These are phyloP conservation scores for Dothistroma pini DNA, from an alignment of 2,329 filamentous ascomycete genomes.

Conservation along the genomic window DNA sequence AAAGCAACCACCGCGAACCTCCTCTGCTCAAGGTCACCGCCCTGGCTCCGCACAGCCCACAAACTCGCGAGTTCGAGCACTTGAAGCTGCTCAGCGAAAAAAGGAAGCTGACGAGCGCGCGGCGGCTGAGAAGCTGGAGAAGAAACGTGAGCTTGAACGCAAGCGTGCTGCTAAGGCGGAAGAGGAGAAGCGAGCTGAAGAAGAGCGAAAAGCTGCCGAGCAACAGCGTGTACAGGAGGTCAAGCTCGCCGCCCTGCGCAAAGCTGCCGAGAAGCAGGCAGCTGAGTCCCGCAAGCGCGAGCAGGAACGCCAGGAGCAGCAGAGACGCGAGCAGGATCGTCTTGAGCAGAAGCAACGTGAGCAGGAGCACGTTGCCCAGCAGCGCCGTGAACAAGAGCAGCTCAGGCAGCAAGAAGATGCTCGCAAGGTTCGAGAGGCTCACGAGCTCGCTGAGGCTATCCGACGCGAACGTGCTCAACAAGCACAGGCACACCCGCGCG, in stretches of 20 bases:
- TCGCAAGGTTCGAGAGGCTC: slow-evolving; percentile 31
- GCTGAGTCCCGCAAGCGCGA: slow-evolving; percentile 35
- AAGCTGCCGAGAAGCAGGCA: slow-evolving; percentile 49
- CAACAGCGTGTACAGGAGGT: slow-evolving; percentile 37
- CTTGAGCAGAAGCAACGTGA: slow-evolving; percentile 30
- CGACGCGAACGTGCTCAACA: slow-evolving; percentile 35
- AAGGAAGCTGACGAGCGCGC: slow-evolving; percentile 82
- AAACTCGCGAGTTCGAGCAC: slow-evolving; percentile 45
- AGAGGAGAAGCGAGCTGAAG: slow-evolving; percentile 44
- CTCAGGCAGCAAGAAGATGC: slow-evolving; percentile 28
- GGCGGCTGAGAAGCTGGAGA: slow-evolving; percentile 71
- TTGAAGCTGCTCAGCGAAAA: slow-evolving; percentile 73
- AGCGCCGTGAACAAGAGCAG: slow-evolving; percentile 37
- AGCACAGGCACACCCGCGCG: slow-evolving; percentile 38
- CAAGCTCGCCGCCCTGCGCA: slow-evolving; percentile 37
- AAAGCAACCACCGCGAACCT: slow-evolving; percentile 56
- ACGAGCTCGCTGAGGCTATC: slow-evolving; percentile 36
- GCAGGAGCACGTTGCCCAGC: slow-evolving; percentile 26
- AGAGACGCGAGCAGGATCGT: slow-evolving; percentile 39
- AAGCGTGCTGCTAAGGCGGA: slow-evolving; percentile 69
- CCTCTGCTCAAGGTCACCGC: slow-evolving; percentile 54
- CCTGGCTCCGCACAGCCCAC: slow-evolving; percentile 50
- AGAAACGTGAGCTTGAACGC: slow-evolving; percentile 76
- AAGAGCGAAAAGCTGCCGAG: slow-evolving; percentile 39
- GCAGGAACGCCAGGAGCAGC: slow-evolving; percentile 40